Evolutionary conservation across 345 rosid genomes (phyloP).

Genomic region (Aethionema arabicum): DNA sequence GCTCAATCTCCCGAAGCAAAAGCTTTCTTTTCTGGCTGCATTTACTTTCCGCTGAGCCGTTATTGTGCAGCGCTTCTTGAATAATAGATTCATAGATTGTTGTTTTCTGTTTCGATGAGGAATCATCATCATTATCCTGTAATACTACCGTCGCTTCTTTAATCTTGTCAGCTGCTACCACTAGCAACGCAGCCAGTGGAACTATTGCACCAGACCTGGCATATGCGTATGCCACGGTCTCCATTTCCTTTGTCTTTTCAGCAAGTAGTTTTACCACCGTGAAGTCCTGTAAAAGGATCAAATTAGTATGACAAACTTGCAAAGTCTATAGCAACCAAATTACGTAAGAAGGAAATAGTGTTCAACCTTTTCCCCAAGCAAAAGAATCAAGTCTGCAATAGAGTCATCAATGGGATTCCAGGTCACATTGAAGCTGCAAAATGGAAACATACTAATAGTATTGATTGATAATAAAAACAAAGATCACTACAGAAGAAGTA

Average conservation of each 20-base stretch:
- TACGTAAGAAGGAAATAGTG: constrained; percentile 13
- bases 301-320: neutral
- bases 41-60: constrained; percentile 37
- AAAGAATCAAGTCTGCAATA: constrained; percentile 51
- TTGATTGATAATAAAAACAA: neutral
- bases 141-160: constrained; percentile 41
- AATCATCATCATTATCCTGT: constrained; percentile 40
- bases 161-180: constrained; percentile 54
- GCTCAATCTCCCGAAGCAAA: constrained; percentile 60
- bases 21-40: constrained; percentile 49
- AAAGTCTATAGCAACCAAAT: constrained; percentile 24
- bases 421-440: constrained; percentile 48
- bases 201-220: constrained; percentile 58
- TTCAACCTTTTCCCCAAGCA: constrained; percentile 60
- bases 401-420: constrained; percentile 66
- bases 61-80: constrained; percentile 47
- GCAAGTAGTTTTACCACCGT: constrained; percentile 51
- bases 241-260: constrained; percentile 58
- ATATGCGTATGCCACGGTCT: constrained; percentile 48
- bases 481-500: neutral
- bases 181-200: constrained; percentile 51
- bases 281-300: constrained; percentile 44
- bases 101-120: constrained; percentile 43
- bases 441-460: neutral
- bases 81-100: constrained; percentile 66